Evolutionary conservation across 345 rosid species (phyloP).

Genomic region (Triadica sebifera): DNA sequence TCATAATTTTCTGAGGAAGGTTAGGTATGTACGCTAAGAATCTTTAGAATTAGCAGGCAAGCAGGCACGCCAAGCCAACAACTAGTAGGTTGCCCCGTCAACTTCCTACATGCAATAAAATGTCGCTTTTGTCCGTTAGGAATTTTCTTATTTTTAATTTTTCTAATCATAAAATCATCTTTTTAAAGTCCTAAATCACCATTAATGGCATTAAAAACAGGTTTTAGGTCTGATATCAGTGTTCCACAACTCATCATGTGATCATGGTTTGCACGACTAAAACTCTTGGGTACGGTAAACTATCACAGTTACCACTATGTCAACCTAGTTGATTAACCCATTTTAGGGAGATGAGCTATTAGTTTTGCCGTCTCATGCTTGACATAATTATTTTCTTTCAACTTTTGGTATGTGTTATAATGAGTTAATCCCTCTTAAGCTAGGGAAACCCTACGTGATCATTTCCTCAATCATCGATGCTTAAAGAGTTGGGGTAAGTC

Average conservation of each 20-base stretch:
- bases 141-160: neutral
- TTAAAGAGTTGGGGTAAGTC: neutral
- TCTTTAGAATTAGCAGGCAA: conserved; percentile 14
- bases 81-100: conserved; percentile 47
- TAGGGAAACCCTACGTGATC: neutral
- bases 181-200: neutral
- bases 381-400: neutral
- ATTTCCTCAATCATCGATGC: neutral
- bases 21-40: conserved; percentile 7
- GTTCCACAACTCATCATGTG: conserved; percentile 13
- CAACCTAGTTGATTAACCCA: neutral
- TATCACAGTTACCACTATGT: conserved; percentile 17
- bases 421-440: neutral
- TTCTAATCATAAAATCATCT: neutral
- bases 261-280: conserved; percentile 14
- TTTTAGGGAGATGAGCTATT: conserved; percentile 1
- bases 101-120: conserved; percentile 36
- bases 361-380: neutral
- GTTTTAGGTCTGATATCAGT: conserved; percentile 26
- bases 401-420: too few species aligned
- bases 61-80: conserved; percentile 42
- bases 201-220: neutral
- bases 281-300: conserved; percentile 17
- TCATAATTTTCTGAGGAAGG: neutral
- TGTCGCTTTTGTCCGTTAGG: conserved; percentile 35